A percentile compares a stretch with the other conserved stretches of the same genome.
These are phyloP conservation scores for Mallotus nudiflorus DNA, from an alignment of 345 rosid genomes.

Conservation along the genomic window DNA sequence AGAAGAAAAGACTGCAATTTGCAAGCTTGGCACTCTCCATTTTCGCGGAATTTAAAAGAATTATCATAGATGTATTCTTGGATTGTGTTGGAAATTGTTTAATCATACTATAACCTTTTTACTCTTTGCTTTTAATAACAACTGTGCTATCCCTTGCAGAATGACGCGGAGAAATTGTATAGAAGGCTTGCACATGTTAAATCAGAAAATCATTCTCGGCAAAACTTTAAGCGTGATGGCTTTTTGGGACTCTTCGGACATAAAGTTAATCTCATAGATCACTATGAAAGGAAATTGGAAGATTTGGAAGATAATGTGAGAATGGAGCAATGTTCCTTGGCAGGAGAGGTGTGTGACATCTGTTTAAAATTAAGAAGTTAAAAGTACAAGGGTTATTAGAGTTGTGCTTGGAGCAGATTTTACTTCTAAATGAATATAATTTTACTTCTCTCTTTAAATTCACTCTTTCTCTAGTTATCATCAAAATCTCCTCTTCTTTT, in stretches of 20 bases:
- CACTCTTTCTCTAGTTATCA: no score
- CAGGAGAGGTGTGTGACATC: slow-evolving; percentile 54
- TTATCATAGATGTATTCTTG: background rate
- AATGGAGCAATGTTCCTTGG: slow-evolving; percentile 48
- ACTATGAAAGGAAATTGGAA: slow-evolving; percentile 63
- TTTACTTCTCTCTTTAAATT: no score
- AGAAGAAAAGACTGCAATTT: background rate
- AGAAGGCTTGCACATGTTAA: slow-evolving; percentile 55
- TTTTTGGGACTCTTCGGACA: slow-evolving; percentile 69
- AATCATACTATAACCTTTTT: slow-evolving; percentile 15
- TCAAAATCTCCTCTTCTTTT: no score
- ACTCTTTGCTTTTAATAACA: slow-evolving; percentile 6
- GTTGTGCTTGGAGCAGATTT: no score
- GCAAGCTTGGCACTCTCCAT: background rate
- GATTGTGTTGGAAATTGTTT: no score
- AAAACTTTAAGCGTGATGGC: slow-evolving; percentile 53
- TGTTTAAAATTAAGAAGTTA: background rate
- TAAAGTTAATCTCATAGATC: slow-evolving; percentile 59
- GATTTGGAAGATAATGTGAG: slow-evolving; percentile 63
- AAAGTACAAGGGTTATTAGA: no score
- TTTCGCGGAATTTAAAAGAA: background rate
- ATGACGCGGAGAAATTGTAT: slow-evolving; percentile 61
- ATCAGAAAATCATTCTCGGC: slow-evolving; percentile 36
- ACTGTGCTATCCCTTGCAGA: slow-evolving; percentile 38
- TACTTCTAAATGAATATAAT: no score